These are phyloP conservation scores for Ophiostoma montium DNA, from an alignment of 2,329 filamentous ascomycete genomes.

Conservation along the genomic window DNA sequence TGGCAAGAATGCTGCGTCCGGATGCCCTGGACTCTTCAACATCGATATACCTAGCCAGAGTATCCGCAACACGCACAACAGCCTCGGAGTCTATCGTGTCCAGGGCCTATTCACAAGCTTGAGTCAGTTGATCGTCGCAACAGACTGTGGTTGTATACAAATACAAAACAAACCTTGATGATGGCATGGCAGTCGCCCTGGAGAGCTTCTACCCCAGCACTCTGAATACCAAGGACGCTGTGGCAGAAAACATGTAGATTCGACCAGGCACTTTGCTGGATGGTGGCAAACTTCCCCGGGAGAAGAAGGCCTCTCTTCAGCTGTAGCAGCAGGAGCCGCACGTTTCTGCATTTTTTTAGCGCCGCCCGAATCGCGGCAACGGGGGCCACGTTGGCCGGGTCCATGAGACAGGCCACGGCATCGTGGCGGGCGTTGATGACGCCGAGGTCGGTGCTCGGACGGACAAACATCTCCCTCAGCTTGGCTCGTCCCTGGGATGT, in stretches of 20 bases:
- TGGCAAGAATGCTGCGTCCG: conserved; percentile 56
- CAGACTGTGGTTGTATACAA: background rate
- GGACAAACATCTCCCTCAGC: conserved; percentile 68
- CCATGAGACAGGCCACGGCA: conserved; percentile 52
- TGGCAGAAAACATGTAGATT: conserved; percentile 59
- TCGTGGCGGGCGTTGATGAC: conserved; percentile 59
- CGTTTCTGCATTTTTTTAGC: conserved; percentile 61
- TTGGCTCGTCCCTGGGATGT: conserved; percentile 66
- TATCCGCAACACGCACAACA: background rate
- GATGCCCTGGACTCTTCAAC: conserved; percentile 62
- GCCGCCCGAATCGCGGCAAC: conserved; percentile 43
- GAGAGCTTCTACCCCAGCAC: conserved; percentile 24
- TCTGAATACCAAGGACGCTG: conserved; percentile 51
- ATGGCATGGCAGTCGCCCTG: conserved; percentile 24
- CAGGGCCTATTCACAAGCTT: background rate
- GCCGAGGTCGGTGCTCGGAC: conserved; percentile 55
- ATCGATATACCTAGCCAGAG: conserved; percentile 49
- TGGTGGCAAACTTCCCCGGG: conserved; percentile 31
- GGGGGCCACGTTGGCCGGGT: conserved; percentile 48
- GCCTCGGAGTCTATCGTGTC: background rate
- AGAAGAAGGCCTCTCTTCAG: conserved; percentile 64
- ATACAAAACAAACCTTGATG: no score
- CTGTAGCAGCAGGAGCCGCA: conserved; percentile 52
- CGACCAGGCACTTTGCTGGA: conserved; percentile 57
- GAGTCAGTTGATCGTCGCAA: background rate